Conservation (phyloP, 2,329 filamentous ascomycete genomes). For the Leptosphaerulina australis region DNA sequence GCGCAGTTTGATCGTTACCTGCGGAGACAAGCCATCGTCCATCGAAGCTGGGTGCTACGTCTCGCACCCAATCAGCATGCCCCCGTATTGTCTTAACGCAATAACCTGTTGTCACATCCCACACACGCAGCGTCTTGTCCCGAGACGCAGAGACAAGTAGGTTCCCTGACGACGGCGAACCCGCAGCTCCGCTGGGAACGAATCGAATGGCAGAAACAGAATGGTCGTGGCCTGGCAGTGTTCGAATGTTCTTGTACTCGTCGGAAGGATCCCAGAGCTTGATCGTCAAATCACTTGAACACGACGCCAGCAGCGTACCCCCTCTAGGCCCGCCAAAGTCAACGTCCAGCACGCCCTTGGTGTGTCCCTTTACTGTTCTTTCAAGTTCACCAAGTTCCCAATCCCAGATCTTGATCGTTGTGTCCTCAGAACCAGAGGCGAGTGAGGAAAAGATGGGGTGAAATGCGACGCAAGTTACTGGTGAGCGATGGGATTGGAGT, state of each 20-base stretch:
- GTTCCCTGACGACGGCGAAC: conserved; percentile 79
- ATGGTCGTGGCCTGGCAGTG: conserved; percentile 88
- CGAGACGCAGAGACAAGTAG: conserved; percentile 84
- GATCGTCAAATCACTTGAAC: conserved; percentile 88
- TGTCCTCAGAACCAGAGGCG: conserved; percentile 89
- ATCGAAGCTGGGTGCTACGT: conserved; percentile 81
- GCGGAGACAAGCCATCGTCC: conserved; percentile 83
- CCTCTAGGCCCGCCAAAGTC: conserved; percentile 88
- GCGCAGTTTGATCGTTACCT: conserved; percentile 79
- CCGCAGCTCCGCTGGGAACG: conserved; percentile 80
- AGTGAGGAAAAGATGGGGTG: conserved; percentile 90
- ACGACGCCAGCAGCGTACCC: conserved; percentile 78
- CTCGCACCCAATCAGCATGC: conserved; percentile 89
- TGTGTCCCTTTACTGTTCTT: conserved; percentile 89
- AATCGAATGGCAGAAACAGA: conserved; percentile 89
- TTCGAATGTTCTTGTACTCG: conserved; percentile 94
- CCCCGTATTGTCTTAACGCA: conserved; percentile 89
- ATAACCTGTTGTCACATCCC: conserved; percentile 92
- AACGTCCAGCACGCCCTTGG: conserved; percentile 83
- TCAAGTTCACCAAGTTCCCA: conserved; percentile 94
- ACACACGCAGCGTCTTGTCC: conserved; percentile 84
- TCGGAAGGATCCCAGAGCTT: conserved; percentile 93
- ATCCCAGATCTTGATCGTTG: conserved; percentile 96
- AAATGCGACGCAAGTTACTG: conserved; percentile 88
- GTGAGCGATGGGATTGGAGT: conserved; percentile 79